These are phyloP conservation scores for Thermomyces lanuginosus DNA, from an alignment of 2,329 filamentous ascomycete genomes.

Conservation along the genomic window DNA sequence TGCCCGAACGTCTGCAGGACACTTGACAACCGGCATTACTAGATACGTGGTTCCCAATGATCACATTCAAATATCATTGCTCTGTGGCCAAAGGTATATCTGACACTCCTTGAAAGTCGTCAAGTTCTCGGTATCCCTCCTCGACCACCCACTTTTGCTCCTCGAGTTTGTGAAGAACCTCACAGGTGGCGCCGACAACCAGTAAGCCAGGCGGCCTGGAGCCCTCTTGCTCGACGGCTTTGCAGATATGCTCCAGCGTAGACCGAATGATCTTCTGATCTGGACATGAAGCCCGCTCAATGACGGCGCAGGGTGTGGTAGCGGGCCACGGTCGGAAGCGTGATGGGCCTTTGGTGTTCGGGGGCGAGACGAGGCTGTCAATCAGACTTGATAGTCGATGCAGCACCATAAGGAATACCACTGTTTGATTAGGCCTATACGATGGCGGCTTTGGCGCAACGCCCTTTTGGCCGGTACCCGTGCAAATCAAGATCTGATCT, in stretches of 20 bases:
- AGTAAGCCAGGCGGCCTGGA: conserved; percentile 76
- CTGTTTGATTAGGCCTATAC: conserved; percentile 60
- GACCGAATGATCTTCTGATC: conserved; percentile 88
- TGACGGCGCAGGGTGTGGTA: conserved; percentile 73
- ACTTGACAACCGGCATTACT: no score
- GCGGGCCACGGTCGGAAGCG: conserved; percentile 45
- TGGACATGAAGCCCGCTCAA: conserved; percentile 83
- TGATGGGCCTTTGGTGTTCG: neutral
- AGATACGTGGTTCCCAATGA: no score
- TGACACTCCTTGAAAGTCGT: conserved; percentile 28
- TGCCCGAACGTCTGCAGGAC: no score
- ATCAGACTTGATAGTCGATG: conserved; percentile 67
- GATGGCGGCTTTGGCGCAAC: conserved; percentile 65
- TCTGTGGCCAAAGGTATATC: conserved; percentile 9
- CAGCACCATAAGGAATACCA: conserved; percentile 88
- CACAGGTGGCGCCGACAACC: conserved; percentile 70
- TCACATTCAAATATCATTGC: no score
- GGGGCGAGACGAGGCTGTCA: conserved; percentile 28
- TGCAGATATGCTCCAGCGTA: conserved; percentile 60
- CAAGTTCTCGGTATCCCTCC: conserved; percentile 66
- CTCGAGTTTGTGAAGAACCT: conserved; percentile 49
- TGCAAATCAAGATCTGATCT: conserved; percentile 91
- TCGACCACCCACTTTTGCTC: conserved; percentile 65
- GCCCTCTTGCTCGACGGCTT: conserved; percentile 76
- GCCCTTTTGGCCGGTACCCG: conserved; percentile 84